Evolutionary conservation across 352 stramenopile genomes (phyloP).

Genomic region (Plasmopara halstedii): DNA sequence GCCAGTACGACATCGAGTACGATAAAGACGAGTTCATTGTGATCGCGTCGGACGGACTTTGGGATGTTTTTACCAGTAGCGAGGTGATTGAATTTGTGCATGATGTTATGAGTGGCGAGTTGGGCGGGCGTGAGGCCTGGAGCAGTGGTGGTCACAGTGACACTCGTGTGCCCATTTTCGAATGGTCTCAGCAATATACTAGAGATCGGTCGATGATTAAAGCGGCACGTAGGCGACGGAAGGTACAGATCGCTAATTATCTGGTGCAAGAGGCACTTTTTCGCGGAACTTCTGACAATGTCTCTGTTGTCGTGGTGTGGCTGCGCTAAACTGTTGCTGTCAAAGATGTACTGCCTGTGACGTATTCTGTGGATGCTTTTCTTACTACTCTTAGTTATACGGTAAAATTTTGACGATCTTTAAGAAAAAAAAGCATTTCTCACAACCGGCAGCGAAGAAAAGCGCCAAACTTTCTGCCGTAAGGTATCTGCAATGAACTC

Average conservation of each 20-base stretch:
- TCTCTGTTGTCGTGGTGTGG: constrained; percentile 89
- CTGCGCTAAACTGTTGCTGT: constrained; percentile 35
- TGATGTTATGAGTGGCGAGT: constrained; percentile 76
- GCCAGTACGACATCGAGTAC: constrained; percentile 66
- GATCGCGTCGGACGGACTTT: constrained; percentile 89
- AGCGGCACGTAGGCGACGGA: constrained; percentile 73
- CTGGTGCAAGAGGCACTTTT: constrained; percentile 88
- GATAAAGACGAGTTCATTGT: constrained; percentile 89
- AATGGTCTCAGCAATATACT: constrained; percentile 88
- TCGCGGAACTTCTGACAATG: constrained; percentile 87
- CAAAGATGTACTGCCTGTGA: too few species aligned
- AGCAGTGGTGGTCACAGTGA: constrained; percentile 72
- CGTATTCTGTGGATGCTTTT: too few species aligned
- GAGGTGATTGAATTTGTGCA: constrained; percentile 89
- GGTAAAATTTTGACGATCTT: too few species aligned
- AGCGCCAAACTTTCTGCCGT: too few species aligned
- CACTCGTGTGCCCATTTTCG: constrained; percentile 78
- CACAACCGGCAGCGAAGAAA: too few species aligned
- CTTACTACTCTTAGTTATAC: too few species aligned
- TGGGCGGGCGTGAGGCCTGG: constrained; percentile 75
- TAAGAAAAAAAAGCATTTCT: too few species aligned
- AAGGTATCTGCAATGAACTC: too few species aligned
- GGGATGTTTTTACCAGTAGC: constrained; percentile 91
- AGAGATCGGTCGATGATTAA: constrained; percentile 88
- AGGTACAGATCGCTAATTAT: constrained; percentile 89